Conservation (phyloP, 768 basidiomycete genomes). For the Leucocoprinus leucothites region DNA sequence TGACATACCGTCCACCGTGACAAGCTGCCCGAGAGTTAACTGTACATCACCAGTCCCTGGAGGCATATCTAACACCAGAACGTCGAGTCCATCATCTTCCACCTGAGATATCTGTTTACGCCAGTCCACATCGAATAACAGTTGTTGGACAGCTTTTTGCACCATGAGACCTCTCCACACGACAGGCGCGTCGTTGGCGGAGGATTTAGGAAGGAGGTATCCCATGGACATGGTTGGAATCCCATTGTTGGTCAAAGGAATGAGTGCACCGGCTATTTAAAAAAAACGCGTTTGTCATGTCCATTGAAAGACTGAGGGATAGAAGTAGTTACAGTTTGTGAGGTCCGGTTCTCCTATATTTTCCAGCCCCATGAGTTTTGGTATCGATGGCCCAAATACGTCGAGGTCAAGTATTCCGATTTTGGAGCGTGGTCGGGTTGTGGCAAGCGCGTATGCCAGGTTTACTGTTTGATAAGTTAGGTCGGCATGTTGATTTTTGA, state of each 20-base stretch:
- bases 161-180: slow-evolving; percentile 99
- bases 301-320: neutral
- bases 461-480: slow-evolving; percentile 50
- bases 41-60: slow-evolving; percentile 97
- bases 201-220: slow-evolving; percentile 68
- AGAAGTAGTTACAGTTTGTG: slow-evolving; percentile 48
- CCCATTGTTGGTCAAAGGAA: slow-evolving; percentile 86
- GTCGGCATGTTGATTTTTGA: neutral
- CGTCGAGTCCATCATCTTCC: slow-evolving; percentile 59
- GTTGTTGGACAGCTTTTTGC: slow-evolving; percentile 94
- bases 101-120: slow-evolving; percentile 14
- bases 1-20: slow-evolving; percentile 71
- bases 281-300: neutral
- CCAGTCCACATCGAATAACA: slow-evolving; percentile 97
- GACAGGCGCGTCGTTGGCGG: slow-evolving; percentile 57
- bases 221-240: slow-evolving; percentile 97
- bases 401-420: slow-evolving; percentile 93
- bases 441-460: slow-evolving; percentile 71
- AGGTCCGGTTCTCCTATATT: slow-evolving; percentile 73
- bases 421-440: slow-evolving; percentile 44
- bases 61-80: slow-evolving; percentile 93
- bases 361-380: slow-evolving; percentile 89
- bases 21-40: slow-evolving; percentile 85
- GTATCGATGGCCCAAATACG: slow-evolving; percentile 92
- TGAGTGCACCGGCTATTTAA: slow-evolving; percentile 75